These are phyloP conservation scores for Pulveroboletus sp. DNA, from an alignment of 768 basidiomycete species.

Conservation along the genomic window DNA sequence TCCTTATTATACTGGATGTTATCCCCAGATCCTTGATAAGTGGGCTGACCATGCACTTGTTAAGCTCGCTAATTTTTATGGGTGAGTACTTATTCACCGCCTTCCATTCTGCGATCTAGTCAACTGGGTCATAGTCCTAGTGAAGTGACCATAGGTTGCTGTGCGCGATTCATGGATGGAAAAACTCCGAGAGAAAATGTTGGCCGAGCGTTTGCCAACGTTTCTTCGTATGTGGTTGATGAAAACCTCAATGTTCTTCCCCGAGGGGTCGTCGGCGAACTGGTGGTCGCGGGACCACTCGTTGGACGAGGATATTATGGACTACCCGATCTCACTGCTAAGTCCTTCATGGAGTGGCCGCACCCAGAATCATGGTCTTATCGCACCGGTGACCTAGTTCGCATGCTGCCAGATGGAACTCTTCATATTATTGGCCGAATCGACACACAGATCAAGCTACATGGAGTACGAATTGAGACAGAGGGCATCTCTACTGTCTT, in stretches of 20 bases:
- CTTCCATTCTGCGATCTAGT: neutral
- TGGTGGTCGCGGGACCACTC: constrained; percentile 46
- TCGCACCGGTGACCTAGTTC: constrained; percentile 46
- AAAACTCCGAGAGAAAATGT: constrained; percentile 41
- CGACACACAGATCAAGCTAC: constrained; percentile 48
- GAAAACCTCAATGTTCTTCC: constrained; percentile 38
- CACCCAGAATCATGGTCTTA: constrained; percentile 38
- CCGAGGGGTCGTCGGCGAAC: constrained; percentile 43
- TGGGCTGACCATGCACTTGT: constrained; percentile 45
- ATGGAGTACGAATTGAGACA: constrained; percentile 51
- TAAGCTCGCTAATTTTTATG: constrained; percentile 47
- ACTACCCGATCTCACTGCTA: constrained; percentile 39
- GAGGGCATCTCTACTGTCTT: constrained; percentile 48
- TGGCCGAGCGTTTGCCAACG: constrained; percentile 36
- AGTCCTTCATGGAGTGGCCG: constrained; percentile 45
- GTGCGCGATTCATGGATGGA: constrained; percentile 39
- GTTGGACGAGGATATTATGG: constrained; percentile 49
- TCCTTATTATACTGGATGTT: neutral
- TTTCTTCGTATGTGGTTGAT: constrained; percentile 40
- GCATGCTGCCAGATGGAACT: constrained; percentile 47
- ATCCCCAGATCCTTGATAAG: constrained; percentile 37
- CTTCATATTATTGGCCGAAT: constrained; percentile 48
- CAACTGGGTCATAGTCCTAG: constrained; percentile 34
- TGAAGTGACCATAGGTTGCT: constrained; percentile 51
- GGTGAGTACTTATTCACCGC: constrained; percentile 21